Evolutionary conservation across 2,329 filamentous ascomycete genomes (phyloP).

Genomic region (Gaeumannomyces sp.): DNA sequence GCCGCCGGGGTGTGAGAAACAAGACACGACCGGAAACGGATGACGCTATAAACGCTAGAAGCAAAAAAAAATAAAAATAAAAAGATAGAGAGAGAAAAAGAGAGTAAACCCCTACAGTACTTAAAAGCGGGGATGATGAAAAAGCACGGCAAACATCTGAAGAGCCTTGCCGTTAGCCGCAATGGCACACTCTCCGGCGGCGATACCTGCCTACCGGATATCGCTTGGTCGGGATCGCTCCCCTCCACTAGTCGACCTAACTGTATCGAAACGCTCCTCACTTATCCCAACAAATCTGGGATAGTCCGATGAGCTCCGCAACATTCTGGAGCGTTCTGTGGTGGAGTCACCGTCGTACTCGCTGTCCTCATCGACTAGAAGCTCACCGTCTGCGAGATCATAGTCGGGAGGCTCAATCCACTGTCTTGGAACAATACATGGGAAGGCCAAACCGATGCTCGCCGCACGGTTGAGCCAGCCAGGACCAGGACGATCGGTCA

Average conservation of each 20-base stretch:
- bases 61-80: not conserved
- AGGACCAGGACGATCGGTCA: constrained; percentile 66
- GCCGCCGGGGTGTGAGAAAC: not conserved
- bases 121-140: too few relatives aligned
- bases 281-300: constrained; percentile 20
- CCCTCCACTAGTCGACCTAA: constrained; percentile 40
- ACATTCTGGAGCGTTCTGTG: constrained; percentile 54
- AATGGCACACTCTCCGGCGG: too few relatives aligned
- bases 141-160: not conserved
- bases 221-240: constrained; percentile 26
- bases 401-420: constrained; percentile 77
- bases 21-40: not conserved
- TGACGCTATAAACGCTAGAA: not conserved
- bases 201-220: not conserved
- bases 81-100: not conserved
- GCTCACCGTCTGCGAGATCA: constrained; percentile 64
- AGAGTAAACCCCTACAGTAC: constrained; percentile 10
- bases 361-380: constrained; percentile 49
- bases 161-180: too few relatives aligned
- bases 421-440: constrained; percentile 74
- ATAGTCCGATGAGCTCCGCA: constrained; percentile 31
- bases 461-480: constrained; percentile 77
- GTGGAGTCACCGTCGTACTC: constrained; percentile 39
- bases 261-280: constrained; percentile 18
- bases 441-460: constrained; percentile 73